Percentiles rank a stretch among this genome's conserved stretches.
These are phyloP conservation scores for Begonia masoniana DNA, from an alignment of 306 rosid genomes.

Conservation along the genomic window DNA sequence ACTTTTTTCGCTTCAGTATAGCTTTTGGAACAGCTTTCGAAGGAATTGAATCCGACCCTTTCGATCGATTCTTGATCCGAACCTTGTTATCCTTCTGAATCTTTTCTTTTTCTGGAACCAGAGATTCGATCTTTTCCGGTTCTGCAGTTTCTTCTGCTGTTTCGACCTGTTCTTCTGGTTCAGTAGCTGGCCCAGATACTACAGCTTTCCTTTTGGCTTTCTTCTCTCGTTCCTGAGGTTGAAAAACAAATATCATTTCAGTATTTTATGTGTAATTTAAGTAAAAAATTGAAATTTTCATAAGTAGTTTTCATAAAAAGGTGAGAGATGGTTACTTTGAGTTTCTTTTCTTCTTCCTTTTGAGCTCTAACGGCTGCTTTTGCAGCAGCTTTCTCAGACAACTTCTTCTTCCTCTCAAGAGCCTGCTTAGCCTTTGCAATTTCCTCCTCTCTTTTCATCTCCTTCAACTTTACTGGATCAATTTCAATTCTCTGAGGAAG, in stretches of 20 bases:
- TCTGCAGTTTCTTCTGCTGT: constrained; percentile 29
- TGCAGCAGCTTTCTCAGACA: constrained; percentile 73
- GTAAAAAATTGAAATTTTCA: not conserved
- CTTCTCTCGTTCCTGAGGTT: constrained; percentile 73
- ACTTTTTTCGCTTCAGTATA: constrained; percentile 56
- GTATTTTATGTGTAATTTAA: not conserved
- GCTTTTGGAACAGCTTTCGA: constrained; percentile 26
- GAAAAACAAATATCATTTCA: not conserved
- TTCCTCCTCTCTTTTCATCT: constrained; percentile 79
- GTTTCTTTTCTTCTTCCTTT: constrained; percentile 93
- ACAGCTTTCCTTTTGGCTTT: constrained; percentile 69
- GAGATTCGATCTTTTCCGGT: constrained; percentile 32
- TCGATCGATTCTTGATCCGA: constrained; percentile 39
- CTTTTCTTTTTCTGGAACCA: constrained; percentile 30
- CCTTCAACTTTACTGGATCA: constrained; percentile 59
- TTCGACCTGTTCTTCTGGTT: constrained; percentile 39
- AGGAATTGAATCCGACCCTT: constrained; percentile 24
- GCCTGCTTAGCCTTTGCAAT: constrained; percentile 75
- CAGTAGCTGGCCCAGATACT: constrained; percentile 15
- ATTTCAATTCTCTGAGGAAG: constrained; percentile 35
- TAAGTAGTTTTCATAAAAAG: too few species aligned
- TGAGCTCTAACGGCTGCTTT: constrained; percentile 63
- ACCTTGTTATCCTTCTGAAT: constrained; percentile 33
- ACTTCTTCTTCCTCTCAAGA: constrained; percentile 76
- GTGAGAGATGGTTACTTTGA: constrained; percentile 33